Conservation (phyloP, 2,329 filamentous ascomycete species). For the Colletotrichum scovillei region DNA sequence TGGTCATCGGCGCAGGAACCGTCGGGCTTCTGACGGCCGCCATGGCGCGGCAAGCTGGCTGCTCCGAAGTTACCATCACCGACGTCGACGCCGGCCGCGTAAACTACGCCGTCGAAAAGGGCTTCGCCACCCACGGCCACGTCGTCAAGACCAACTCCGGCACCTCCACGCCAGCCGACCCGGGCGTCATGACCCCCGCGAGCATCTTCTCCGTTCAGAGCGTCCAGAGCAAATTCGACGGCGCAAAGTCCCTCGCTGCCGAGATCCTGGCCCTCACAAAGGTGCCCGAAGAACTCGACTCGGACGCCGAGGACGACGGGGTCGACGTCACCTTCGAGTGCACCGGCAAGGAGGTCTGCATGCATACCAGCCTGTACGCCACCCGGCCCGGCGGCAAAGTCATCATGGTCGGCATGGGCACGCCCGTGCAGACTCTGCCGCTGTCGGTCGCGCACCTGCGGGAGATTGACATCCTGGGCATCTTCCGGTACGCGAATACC, state of each 20-base stretch:
- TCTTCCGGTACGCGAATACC: constrained; percentile 80
- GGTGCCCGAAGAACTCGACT: constrained; percentile 41
- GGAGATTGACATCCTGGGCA: constrained; percentile 82
- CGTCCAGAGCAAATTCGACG: constrained; percentile 62
- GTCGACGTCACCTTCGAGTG: constrained; percentile 81
- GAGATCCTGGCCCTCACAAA: constrained; percentile 59
- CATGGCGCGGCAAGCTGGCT: constrained; percentile 71
- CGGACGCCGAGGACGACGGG: constrained; percentile 67
- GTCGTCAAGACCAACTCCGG: constrained; percentile 59
- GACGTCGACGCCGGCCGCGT: constrained; percentile 71
- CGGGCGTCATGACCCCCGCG: constrained; percentile 54
- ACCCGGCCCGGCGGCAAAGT: constrained; percentile 77
- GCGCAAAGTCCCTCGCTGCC: constrained; percentile 60
- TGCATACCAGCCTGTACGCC: constrained; percentile 80
- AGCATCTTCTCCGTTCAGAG: constrained; percentile 59
- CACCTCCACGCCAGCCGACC: constrained; percentile 57
- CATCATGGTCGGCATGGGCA: constrained; percentile 84
- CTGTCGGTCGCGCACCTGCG: constrained; percentile 78
- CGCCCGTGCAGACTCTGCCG: constrained; percentile 79
- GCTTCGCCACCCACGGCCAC: constrained; percentile 70
- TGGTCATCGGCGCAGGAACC: constrained; percentile 75
- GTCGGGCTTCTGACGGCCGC: constrained; percentile 72
- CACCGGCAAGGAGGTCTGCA: constrained; percentile 79
- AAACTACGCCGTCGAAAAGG: constrained; percentile 66
- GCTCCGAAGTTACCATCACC: constrained; percentile 68